Conservation (phyloP, 2,329 filamentous ascomycete species). For the Diplodia corticola region DNA sequence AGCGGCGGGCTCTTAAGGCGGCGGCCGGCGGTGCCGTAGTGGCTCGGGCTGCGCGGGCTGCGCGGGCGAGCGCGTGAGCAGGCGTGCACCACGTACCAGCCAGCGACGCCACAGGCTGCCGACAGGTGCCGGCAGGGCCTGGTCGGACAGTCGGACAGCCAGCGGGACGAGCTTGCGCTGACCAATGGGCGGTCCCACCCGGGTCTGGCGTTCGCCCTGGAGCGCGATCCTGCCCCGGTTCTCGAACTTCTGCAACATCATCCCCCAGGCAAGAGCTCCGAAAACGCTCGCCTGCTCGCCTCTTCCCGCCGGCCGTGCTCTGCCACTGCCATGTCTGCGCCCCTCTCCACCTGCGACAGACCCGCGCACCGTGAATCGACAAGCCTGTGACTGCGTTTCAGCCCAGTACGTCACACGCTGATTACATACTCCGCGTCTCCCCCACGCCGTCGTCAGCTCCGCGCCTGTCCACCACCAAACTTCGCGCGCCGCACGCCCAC, state of each 20-base stretch:
- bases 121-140: not conserved
- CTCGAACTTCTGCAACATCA: conserved; percentile 24
- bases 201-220: conserved; percentile 4
- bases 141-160: not conserved
- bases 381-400: conserved; percentile 18
- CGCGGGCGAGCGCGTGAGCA: conserved; percentile 1
- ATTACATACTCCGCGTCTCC: conserved; percentile 24
- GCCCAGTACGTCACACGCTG: conserved; percentile 29
- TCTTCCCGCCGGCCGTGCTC: conserved; percentile 33
- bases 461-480: conserved; percentile 21
- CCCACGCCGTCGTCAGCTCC: conserved; percentile 26
- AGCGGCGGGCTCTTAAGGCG: not conserved
- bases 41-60: conserved; percentile 9
- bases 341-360: conserved; percentile 27
- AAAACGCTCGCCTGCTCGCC: conserved; percentile 21
- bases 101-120: not conserved
- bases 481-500: conserved; percentile 6
- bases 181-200: conserved; percentile 11
- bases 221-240: conserved; percentile 1
- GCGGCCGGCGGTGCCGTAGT: not conserved
- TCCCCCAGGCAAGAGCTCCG: conserved; percentile 16
- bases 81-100: too few relatives aligned
- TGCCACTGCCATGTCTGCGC: conserved; percentile 29
- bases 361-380: conserved; percentile 22
- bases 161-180: conserved; percentile 9